These are phyloP conservation scores for Suillus fuscotomentosus DNA, from an alignment of 768 basidiomycete species.

Conservation along the genomic window DNA sequence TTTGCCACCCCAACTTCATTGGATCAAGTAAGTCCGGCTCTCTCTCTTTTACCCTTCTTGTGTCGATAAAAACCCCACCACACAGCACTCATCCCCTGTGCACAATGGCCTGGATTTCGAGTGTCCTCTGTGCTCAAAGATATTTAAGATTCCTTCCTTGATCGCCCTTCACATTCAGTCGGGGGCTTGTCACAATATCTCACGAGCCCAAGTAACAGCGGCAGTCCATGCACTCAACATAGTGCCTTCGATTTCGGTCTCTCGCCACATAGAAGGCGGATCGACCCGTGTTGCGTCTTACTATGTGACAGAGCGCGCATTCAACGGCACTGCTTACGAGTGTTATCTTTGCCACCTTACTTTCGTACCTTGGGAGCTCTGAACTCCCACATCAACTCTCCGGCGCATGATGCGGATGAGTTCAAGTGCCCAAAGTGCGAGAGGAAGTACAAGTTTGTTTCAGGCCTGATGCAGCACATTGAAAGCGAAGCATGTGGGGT, in stretches of 20 bases:
- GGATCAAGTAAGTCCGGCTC: slow-evolving; percentile 30
- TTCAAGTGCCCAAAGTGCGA: slow-evolving; percentile 47
- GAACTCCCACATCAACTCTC: slow-evolving; percentile 27
- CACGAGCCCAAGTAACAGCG: slow-evolving; percentile 36
- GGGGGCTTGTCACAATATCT: slow-evolving; percentile 34
- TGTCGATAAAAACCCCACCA: not conserved
- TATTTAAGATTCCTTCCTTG: slow-evolving; percentile 25
- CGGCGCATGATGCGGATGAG: slow-evolving; percentile 36
- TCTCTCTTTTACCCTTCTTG: not conserved
- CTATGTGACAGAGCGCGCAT: slow-evolving; percentile 34
- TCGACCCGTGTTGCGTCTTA: slow-evolving; percentile 20
- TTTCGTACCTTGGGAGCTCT: slow-evolving; percentile 32
- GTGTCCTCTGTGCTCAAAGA: not conserved
- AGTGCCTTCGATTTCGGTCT: slow-evolving; percentile 34
- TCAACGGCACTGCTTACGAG: slow-evolving; percentile 40
- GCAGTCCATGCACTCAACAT: slow-evolving; percentile 32
- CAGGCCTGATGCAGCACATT: slow-evolving; percentile 41
- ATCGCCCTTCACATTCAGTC: slow-evolving; percentile 41
- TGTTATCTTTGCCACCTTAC: slow-evolving; percentile 39
- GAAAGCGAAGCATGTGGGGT: not conserved
- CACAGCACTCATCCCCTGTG: not conserved
- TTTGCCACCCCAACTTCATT: slow-evolving; percentile 24
- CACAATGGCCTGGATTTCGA: not conserved
- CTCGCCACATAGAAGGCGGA: slow-evolving; percentile 21
- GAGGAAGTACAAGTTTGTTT: slow-evolving; percentile 34